A percentile compares a stretch with the other conserved stretches of the same genome.
Evolutionary conservation across 805 yeast species (phyloP).

Genomic region (Phaffomyces thermotolerans): DNA sequence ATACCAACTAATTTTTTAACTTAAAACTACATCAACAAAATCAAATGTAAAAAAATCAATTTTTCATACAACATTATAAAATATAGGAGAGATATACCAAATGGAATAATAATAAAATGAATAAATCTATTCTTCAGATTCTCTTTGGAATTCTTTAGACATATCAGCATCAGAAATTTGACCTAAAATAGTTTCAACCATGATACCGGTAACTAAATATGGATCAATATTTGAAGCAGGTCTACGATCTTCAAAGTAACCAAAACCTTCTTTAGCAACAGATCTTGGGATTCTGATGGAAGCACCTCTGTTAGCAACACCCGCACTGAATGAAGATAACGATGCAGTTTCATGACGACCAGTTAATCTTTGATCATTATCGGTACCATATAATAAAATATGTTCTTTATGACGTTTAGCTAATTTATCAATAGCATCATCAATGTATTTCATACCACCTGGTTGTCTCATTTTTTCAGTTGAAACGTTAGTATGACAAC

Average conservation of each 20-base stretch:
- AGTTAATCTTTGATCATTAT: slow-evolving; percentile 91
- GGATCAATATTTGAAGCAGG: slow-evolving; percentile 99
- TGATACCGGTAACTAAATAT: slow-evolving; percentile 96
- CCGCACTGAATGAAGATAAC: slow-evolving; percentile 81
- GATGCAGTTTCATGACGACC: slow-evolving; percentile 99
- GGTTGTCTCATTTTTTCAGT: slow-evolving; percentile 84
- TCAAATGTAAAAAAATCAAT: background rate
- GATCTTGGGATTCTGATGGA: slow-evolving; percentile 98
- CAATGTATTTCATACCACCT: slow-evolving; percentile 95
- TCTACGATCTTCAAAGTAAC: slow-evolving; percentile 99
- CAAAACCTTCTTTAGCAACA: slow-evolving; percentile 95
- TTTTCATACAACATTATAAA: slow-evolving; percentile 1
- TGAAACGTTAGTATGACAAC: slow-evolving; percentile 98
- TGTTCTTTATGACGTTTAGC: slow-evolving; percentile 96
- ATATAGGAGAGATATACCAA: background rate
- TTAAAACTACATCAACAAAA: background rate
- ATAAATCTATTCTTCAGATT: slow-evolving; percentile 28
- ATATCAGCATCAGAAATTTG: slow-evolving; percentile 92
- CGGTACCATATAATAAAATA: slow-evolving; percentile 90
- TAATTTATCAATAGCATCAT: slow-evolving; percentile 85
- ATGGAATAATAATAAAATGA: too few species aligned
- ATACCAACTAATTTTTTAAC: too few species aligned
- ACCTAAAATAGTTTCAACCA: slow-evolving; percentile 95
- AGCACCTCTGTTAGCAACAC: slow-evolving; percentile 99
- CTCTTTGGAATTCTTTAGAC: slow-evolving; percentile 84